A percentile compares a stretch with the other conserved stretches of the same genome.
Evolutionary conservation across 2,329 filamentous ascomycete genomes (phyloP).

Genomic region (Cladosporium sp.): DNA sequence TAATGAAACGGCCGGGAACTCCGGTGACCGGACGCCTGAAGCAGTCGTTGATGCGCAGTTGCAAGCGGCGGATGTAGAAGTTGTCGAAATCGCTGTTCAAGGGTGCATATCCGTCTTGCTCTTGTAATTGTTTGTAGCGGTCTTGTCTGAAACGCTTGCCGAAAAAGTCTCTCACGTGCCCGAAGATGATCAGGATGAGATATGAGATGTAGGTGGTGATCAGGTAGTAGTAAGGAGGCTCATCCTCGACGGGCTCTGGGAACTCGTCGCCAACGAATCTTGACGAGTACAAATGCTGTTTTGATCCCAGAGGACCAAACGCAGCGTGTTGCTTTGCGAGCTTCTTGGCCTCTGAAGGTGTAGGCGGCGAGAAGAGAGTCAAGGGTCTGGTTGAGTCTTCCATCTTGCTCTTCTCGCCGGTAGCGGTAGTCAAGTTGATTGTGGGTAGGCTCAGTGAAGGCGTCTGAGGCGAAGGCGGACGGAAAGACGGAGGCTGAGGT

Average conservation of each 20-base stretch:
- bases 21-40: slow-evolving; percentile 90
- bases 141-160: slow-evolving; percentile 89
- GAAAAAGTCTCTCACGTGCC: slow-evolving; percentile 95
- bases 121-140: slow-evolving; percentile 78
- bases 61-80: slow-evolving; percentile 90
- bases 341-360: slow-evolving; percentile 72
- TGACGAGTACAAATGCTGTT: slow-evolving; percentile 82
- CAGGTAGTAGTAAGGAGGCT: slow-evolving; percentile 94
- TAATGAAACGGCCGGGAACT: slow-evolving; percentile 91
- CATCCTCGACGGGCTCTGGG: slow-evolving; percentile 80
- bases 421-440: slow-evolving; percentile 85
- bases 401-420: slow-evolving; percentile 66
- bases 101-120: slow-evolving; percentile 84
- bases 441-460: slow-evolving; percentile 76
- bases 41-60: slow-evolving; percentile 93
- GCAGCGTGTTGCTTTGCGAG: slow-evolving; percentile 78
- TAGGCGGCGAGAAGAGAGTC: slow-evolving; percentile 82
- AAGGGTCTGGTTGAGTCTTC: slow-evolving; percentile 68
- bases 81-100: slow-evolving; percentile 98
- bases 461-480: slow-evolving; percentile 60
- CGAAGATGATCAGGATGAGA: slow-evolving; percentile 88
- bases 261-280: slow-evolving; percentile 77
- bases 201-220: slow-evolving; percentile 99
- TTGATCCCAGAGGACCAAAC: slow-evolving; percentile 78
- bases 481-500: slow-evolving; percentile 53